Evolutionary conservation across 495 filamentous ascomycete genomes (phyloP).

Genomic region (Penicillium coffeae): DNA sequence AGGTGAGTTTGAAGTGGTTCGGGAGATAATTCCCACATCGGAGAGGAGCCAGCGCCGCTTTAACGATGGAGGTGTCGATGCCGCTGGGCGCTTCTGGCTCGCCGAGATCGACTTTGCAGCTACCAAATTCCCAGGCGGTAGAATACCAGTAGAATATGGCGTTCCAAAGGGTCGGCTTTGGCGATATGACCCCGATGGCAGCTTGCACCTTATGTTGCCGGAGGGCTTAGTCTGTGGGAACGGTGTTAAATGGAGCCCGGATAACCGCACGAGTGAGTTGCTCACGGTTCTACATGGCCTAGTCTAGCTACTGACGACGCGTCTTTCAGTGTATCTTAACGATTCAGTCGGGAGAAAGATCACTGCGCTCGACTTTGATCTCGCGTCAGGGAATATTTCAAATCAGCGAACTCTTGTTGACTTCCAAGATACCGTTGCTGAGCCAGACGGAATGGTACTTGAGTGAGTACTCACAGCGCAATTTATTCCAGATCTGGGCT

Average conservation of each 20-base stretch:
- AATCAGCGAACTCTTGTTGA: conserved; percentile 22
- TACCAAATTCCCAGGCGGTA: conserved; percentile 7
- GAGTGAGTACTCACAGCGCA: conserved; percentile 11
- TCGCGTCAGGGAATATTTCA: conserved; percentile 18
- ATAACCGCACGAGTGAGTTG: conserved; percentile 25
- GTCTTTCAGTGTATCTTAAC: conserved; percentile 21
- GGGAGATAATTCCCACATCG: conserved; percentile 22
- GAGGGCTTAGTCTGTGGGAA: conserved; percentile 28
- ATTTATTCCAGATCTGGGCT: background rate
- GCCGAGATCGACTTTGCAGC: conserved; percentile 23
- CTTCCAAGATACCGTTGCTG: conserved; percentile 11
- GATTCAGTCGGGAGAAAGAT: conserved; percentile 25
- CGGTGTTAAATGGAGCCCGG: conserved; percentile 31
- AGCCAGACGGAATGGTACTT: conserved; percentile 28
- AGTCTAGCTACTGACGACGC: background rate
- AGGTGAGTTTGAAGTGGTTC: conserved; percentile 18
- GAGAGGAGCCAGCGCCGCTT: conserved; percentile 19
- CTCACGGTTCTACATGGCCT: background rate
- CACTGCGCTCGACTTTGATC: conserved; percentile 26
- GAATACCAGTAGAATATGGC: conserved; percentile 14
- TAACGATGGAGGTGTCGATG: conserved; percentile 26
- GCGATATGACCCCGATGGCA: conserved; percentile 32
- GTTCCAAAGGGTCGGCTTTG: conserved; percentile 21
- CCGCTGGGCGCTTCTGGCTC: conserved; percentile 23
- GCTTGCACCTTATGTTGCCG: conserved; percentile 21